phyloP scores from a whole-genome alignment of 768 basidiomycete species.

The Leccinum obscurum region DNA sequence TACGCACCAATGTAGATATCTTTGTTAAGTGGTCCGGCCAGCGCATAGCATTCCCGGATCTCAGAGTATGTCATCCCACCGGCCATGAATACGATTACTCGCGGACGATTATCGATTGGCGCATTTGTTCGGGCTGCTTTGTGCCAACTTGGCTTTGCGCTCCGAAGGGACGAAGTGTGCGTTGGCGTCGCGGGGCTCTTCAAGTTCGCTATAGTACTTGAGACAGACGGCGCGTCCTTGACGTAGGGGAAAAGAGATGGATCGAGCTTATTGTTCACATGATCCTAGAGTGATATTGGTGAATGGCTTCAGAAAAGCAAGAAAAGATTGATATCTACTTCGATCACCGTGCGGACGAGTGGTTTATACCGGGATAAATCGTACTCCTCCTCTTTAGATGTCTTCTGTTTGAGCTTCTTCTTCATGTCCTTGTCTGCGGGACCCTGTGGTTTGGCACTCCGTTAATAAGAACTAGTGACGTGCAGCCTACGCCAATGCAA shows the following conservation, averaged over 20 bases:
- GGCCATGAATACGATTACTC: constrained; percentile 86
- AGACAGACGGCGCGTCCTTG: constrained; percentile 67
- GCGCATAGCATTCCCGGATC: constrained; percentile 82
- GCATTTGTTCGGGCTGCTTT: constrained; percentile 60
- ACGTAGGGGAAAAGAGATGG: constrained; percentile 84
- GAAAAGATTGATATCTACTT: constrained; percentile 49
- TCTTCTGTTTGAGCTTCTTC: constrained; percentile 80
- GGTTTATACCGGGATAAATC: constrained; percentile 95
- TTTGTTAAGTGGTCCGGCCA: constrained; percentile 73
- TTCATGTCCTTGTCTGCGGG: constrained; percentile 76
- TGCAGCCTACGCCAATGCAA: not conserved
- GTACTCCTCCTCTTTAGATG: constrained; percentile 84
- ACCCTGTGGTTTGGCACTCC: constrained; percentile 42
- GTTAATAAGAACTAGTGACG: not conserved
- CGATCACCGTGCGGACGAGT: constrained; percentile 72
- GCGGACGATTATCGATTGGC: constrained; percentile 59
- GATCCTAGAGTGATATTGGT: constrained; percentile 56
- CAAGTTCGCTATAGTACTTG: constrained; percentile 41
- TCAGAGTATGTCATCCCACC: constrained; percentile 98
- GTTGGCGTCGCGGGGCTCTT: constrained; percentile 50
- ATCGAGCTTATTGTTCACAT: constrained; percentile 76
- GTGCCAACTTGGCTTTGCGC: constrained; percentile 89
- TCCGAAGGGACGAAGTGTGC: constrained; percentile 75
- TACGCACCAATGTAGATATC: constrained; percentile 86
- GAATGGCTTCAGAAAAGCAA: not conserved